These are phyloP conservation scores for Yarrowia sp. DNA, from an alignment of 805 yeast species.

Conservation along the genomic window DNA sequence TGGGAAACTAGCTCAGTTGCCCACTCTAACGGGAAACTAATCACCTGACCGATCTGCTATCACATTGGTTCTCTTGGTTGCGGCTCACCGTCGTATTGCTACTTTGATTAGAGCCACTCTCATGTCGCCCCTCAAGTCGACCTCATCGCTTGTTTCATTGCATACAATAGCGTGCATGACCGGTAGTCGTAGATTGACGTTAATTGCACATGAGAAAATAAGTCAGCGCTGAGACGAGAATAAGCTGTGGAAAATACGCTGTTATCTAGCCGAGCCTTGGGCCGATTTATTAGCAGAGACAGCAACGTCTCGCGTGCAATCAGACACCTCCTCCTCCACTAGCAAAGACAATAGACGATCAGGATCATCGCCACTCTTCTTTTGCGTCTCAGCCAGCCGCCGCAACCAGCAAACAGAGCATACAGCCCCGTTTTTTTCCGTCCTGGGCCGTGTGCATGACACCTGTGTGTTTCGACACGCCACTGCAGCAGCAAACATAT, in stretches of 20 bases:
- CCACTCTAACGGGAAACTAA: too few relatives aligned
- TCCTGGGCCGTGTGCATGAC: conserved; percentile 16
- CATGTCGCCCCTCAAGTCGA: neutral
- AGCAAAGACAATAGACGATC: conserved; percentile 14
- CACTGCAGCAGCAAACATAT: conserved; percentile 37
- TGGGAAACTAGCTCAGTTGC: too few relatives aligned
- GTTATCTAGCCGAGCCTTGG: too few relatives aligned
- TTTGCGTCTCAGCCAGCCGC: conserved; percentile 5
- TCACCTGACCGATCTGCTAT: too few relatives aligned
- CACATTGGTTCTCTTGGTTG: too few relatives aligned
- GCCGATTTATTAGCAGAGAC: too few relatives aligned
- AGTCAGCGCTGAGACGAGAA: neutral
- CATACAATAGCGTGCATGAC: neutral
- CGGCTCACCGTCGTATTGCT: too few relatives aligned
- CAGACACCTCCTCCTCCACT: too few relatives aligned
- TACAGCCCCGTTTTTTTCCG: conserved; percentile 26
- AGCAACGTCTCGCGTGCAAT: too few relatives aligned
- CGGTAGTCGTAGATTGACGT: neutral
- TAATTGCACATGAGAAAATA: neutral
- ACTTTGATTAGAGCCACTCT: too few relatives aligned
- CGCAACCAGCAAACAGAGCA: conserved; percentile 3
- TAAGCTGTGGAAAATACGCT: too few relatives aligned
- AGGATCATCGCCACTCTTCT: neutral
- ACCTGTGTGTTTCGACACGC: conserved; percentile 16
- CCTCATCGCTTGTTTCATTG: conserved; percentile 14